phyloP scores from a whole-genome alignment of 257 asterid species.

The Solanum paucissectum region DNA sequence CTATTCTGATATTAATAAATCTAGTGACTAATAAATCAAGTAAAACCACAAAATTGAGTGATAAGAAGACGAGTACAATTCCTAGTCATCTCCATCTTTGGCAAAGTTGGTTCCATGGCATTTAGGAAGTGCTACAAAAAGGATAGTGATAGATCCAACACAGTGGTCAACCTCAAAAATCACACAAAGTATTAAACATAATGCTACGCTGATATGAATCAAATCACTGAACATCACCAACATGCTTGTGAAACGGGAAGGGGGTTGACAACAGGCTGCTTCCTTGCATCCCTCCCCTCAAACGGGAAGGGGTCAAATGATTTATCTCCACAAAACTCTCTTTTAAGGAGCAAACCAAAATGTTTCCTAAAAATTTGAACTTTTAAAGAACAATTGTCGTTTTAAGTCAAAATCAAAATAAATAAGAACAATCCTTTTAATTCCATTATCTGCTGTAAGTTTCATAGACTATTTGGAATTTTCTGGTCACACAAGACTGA shows the following conservation, averaged over 20 bases:
- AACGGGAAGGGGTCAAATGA: not conserved
- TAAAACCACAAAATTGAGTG: not conserved
- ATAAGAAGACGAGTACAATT: not conserved
- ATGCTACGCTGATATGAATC: not conserved
- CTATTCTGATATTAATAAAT: not conserved
- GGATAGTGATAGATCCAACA: not conserved
- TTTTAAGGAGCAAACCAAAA: not conserved
- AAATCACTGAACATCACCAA: not conserved
- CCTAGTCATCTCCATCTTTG: not conserved
- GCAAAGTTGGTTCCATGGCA: not conserved
- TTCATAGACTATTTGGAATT: not conserved
- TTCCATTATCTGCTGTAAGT: not conserved
- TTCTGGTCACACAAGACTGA: not conserved
- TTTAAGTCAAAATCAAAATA: not conserved
- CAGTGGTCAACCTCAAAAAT: not conserved
- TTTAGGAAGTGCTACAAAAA: not conserved
- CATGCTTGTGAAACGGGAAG: not conserved
- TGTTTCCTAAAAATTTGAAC: not conserved
- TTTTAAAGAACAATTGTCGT: not conserved
- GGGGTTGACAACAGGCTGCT: not conserved
- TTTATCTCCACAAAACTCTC: not conserved
- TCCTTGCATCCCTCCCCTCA: not conserved
- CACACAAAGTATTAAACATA: not conserved
- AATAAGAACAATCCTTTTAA: not conserved
- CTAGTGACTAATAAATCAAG: not conserved